Base-by-base conservation (phyloP, 805 yeast species). In the Tetrapisispora arboricola region DNA sequence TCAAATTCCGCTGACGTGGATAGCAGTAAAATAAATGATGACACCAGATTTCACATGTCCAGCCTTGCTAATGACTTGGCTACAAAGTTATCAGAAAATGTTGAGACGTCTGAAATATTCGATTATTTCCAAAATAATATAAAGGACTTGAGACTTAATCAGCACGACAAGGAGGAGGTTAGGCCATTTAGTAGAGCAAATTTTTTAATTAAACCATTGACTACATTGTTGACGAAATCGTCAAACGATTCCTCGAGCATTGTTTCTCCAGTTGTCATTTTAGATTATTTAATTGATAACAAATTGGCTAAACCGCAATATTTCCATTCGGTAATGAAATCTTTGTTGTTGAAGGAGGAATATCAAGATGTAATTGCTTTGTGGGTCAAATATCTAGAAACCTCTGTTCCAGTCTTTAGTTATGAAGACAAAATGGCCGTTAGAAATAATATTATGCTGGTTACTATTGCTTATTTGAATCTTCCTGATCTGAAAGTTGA, bases 341-440 rank as follows among this genome's bases (percentile, higher is more conserved):
- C 52, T 26, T 47, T 52, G 18, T 27, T 59, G 15, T n/a, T 20
- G 2, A 33, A 48, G 6, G 48, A 44, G 7, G 38, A 41, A 20
- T 49, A 50, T 10, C 53, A 57, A 36, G 63, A 58, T 37, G 60
- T 50, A 2, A 47, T 59, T 40, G 55, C 56, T 3, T 42, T 58
- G n/a, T 59, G 62, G 62, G 53, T 59, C 4, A 57, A 50, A 34
- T 59, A 49, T 40, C 41, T 59, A 28, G 54, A 54, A 26, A 25
- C 27, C 13, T 6, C 27, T 4, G 12, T 6, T 12, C 10, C 10
- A 6, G 10, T 4, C 12, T 4, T n/a, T 25, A 11, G 27, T 12
- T 6, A 6, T 6, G 13, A 30, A 13, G 25, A 44, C 18, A 40
- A 41, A 22, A 44, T 37, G 21, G 47, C 55, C 4, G 57, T 51